Base-by-base conservation (phyloP, 306 rosid species). In the Prunus davidiana region DNA sequence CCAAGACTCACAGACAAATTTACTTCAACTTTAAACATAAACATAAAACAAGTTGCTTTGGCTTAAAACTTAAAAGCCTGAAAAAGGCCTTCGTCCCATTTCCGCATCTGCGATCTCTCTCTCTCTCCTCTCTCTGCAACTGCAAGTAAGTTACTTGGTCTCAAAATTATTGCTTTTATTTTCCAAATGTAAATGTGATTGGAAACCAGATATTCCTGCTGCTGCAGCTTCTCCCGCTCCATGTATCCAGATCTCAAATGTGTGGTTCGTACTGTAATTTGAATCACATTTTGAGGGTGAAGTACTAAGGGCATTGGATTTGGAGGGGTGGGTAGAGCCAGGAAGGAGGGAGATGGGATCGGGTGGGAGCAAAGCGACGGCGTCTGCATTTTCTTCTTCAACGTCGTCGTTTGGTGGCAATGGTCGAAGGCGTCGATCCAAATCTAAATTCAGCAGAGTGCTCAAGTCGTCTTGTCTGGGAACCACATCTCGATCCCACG, bases 391-490 rank as follows among this genome's bases (percentile, higher is more conserved):
- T 9, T 67, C 87, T 8, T 34, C 80, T 27, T 49, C 84, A 32
- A 45, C 18, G 57, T 11, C 49, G 18, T 74, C 62, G 30, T n/a
- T 69, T 30, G 51, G 32, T 11, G 86, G 88, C 2, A 81, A 84
- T 73, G 67, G 57, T 64, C 66, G 78, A 22, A 83, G 89, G 79
- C 75, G 79, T 72, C 88, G 93, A 87, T 86, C 91, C 64, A 90
- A 78, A 61, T 78, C 90, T 60, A 90, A 76, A 64, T 77, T 87
- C 46, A 87, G 34, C 51, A 71, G 88, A 75, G 85, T 91, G 47
- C 88, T 90, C 75, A 89, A 78, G 38, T 92, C 93, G 20, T 84
- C 90, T 80, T 94, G 98, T 82, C 82, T 94, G 3, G 88, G 94
- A 82, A 80, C 85, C 32, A 34, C 89, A 18, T 92, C 98, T 83